Conservation (phyloP, 768 basidiomycete genomes). For the Naganishia randhawae region DNA sequence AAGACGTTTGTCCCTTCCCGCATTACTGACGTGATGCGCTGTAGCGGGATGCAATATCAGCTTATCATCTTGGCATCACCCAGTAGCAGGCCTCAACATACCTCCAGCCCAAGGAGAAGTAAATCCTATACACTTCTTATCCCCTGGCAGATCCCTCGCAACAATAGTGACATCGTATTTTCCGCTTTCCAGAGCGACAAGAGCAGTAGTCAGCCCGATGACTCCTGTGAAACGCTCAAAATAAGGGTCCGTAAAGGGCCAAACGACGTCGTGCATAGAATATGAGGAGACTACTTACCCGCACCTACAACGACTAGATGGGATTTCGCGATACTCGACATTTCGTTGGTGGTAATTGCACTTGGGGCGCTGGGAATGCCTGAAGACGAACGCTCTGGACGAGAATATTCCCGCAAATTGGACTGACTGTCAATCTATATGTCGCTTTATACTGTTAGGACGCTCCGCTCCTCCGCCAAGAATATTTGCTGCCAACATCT, state of each 20-base stretch:
- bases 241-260: background rate
- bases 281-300: background rate
- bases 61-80: background rate
- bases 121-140: conserved; percentile 40
- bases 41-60: conserved; percentile 29
- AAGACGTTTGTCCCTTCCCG: conserved; percentile 43
- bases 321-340: background rate
- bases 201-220: conserved; percentile 51
- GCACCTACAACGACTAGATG: background rate
- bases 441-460: too few relatives aligned
- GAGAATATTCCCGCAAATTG: too few relatives aligned
- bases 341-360: too few relatives aligned
- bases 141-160: conserved; percentile 45
- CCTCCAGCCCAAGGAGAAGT: conserved; percentile 39
- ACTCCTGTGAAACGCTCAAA: conserved; percentile 20
- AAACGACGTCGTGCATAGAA: background rate
- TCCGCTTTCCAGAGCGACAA: conserved; percentile 40
- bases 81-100: background rate
- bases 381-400: too few relatives aligned
- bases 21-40: conserved; percentile 51
- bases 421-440: too few relatives aligned
- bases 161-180: conserved; percentile 41
- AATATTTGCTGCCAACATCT: too few relatives aligned
- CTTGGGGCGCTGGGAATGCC: too few relatives aligned
- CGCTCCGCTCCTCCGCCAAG: too few relatives aligned